These are phyloP conservation scores for Trichoderma oligosporum DNA, from an alignment of 2,329 filamentous ascomycete species.

Conservation along the genomic window DNA sequence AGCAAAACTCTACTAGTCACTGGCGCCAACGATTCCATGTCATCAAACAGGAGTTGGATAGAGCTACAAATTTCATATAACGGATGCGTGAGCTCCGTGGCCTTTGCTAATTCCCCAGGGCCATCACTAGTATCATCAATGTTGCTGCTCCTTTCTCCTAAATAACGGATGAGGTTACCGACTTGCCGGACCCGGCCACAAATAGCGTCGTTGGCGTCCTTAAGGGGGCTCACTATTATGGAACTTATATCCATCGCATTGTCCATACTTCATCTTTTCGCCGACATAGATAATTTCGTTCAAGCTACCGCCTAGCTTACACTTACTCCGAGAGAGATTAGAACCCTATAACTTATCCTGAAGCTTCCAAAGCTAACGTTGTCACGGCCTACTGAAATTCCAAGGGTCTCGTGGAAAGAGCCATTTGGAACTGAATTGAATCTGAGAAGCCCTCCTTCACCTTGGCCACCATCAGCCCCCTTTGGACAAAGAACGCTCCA, in stretches of 20 bases:
- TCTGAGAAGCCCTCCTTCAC: constrained; percentile 49
- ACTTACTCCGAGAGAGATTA: constrained; percentile 28
- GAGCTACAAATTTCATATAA: constrained; percentile 16
- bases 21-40: constrained; percentile 20
- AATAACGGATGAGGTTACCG: constrained; percentile 46
- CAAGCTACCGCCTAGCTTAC: constrained; percentile 33
- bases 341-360: constrained; percentile 29
- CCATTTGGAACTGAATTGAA: constrained; percentile 53
- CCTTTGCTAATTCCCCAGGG: constrained; percentile 32
- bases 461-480: constrained; percentile 58
- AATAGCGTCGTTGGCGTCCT: constrained; percentile 50
- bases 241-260: constrained; percentile 57
- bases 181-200: constrained; percentile 54
- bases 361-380: constrained; percentile 21
- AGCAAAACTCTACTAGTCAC: constrained; percentile 20
- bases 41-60: constrained; percentile 7
- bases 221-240: constrained; percentile 43
- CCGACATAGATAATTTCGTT: constrained; percentile 39
- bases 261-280: constrained; percentile 52
- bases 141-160: constrained; percentile 72
- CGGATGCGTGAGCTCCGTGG: constrained; percentile 24
- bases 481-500: no score
- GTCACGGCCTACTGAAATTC: constrained; percentile 27
- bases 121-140: constrained; percentile 69
- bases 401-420: constrained; percentile 59